Conservation (phyloP, 2,329 filamentous ascomycete species). For the Diaporthe batatas region DNA sequence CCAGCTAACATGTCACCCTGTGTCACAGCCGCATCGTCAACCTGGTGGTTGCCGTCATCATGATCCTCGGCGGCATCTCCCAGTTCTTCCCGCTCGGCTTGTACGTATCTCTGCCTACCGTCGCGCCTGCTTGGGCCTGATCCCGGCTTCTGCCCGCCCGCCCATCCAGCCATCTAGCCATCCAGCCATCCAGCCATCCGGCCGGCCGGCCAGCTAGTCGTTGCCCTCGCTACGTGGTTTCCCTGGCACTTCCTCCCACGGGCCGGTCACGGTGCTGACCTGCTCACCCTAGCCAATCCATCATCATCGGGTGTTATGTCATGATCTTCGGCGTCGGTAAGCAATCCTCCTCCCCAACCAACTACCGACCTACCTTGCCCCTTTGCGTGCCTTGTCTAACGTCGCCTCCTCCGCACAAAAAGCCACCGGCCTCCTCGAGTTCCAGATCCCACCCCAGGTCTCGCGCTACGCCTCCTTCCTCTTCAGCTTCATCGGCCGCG, state of each 20-base stretch:
- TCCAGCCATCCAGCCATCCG: not conserved
- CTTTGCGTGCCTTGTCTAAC: not conserved
- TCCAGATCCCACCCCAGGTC: slow-evolving; percentile 93
- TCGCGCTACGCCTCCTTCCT: slow-evolving; percentile 96
- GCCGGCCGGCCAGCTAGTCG: too few species aligned
- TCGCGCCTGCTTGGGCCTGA: slow-evolving; percentile 52
- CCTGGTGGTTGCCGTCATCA: slow-evolving; percentile 86
- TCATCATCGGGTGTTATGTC: slow-evolving; percentile 88
- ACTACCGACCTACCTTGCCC: not conserved
- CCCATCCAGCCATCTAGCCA: not conserved
- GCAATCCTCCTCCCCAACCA: slow-evolving; percentile 47
- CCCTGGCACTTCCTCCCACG: not conserved
- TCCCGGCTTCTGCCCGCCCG: slow-evolving; percentile 46
- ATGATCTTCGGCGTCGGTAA: slow-evolving; percentile 90
- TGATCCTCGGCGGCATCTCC: slow-evolving; percentile 85
- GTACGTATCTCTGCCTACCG: slow-evolving; percentile 64
- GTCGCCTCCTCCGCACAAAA: not conserved
- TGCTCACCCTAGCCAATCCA: slow-evolving; percentile 66
- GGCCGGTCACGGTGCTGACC: slow-evolving; percentile 17
- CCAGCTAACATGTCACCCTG: slow-evolving; percentile 52
- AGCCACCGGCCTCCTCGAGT: slow-evolving; percentile 66
- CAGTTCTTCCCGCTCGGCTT: slow-evolving; percentile 75
- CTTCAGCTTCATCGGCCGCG: slow-evolving; percentile 96
- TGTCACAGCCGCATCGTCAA: slow-evolving; percentile 88
- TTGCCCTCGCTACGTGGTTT: not conserved